Base-by-base conservation (phyloP, 2,329 filamentous ascomycete genomes). In the Clarireedia homoeocarpa region DNA sequence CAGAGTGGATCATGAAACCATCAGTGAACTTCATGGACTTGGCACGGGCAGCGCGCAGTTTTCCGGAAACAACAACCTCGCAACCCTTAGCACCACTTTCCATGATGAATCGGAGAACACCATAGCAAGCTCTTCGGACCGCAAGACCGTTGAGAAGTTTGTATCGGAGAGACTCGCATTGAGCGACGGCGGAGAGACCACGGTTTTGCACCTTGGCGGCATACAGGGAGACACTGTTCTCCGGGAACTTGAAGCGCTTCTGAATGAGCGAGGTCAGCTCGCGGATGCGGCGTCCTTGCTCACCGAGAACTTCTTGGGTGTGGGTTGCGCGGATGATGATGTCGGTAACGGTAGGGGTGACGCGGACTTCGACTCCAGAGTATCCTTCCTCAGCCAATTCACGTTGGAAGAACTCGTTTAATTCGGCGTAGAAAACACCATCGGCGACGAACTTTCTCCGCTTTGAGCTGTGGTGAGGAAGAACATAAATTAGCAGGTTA, bases 1-100 rank as follows among this genome's bases (percentile, higher is more conserved):
- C 94, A 72, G 94, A 99, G 89, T 99, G 94, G 81, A 99, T 99
- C 94, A 99, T 99, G 90, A 99, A 99, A 76, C 94, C 94, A 78
- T 99, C 91, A 78, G 94, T 99, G 88, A 99, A 99, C 88, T 99
- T 99, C 94, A 99, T 99, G 81, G 84, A 90, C 90, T 99, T 99
- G 79, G 94, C 94, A 83, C 94, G 91, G 72, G 94, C 94, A 76
- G 94, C 94, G 74, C 94, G 88, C 71, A 99, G 89, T 87, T 99
- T 99, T 77, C 94, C 94, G 69, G 91, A 96, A 69, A 99, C 94
- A 74, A 99, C 94, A 67, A 99, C 94, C 83, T 99, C 94, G 77
- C 94, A 99, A 78, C 94, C 94, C 89, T 99, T 99, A 78, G 94
- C 94, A 73, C 94, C 94, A 69, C 83, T 89, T 89, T 99, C 94